phyloP scores from a whole-genome alignment of 768 basidiomycete genomes.

The Boletus barrowsii region DNA sequence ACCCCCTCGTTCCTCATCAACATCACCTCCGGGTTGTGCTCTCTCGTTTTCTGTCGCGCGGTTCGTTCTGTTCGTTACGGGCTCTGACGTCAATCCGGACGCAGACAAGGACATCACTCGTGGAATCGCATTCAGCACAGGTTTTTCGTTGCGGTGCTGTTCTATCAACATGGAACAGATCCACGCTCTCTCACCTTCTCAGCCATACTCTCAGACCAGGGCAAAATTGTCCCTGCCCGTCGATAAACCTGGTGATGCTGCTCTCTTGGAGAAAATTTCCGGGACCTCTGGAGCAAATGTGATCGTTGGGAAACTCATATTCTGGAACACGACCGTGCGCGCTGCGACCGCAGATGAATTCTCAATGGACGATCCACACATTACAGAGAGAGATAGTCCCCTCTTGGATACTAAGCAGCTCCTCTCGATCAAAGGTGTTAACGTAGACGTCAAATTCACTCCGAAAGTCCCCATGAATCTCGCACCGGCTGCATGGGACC shows the following conservation, averaged over 20 bases:
- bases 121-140: conserved; percentile 60
- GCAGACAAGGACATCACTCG: conserved; percentile 64
- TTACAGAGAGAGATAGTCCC: conserved; percentile 52
- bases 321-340: conserved; percentile 52
- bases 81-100: conserved; percentile 76
- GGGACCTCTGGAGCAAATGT: conserved; percentile 34
- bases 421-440: conserved; percentile 38
- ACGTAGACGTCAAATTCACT: conserved; percentile 28
- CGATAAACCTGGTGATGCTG: conserved; percentile 47
- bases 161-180: conserved; percentile 34
- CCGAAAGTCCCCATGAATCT: conserved; percentile 1
- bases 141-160: conserved; percentile 54
- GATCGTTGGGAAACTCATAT: conserved; percentile 41
- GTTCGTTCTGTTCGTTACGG: conserved; percentile 66
- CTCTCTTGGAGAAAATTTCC: conserved; percentile 39
- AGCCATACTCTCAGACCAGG: conserved; percentile 42
- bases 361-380: conserved; percentile 63
- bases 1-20: conserved; percentile 27
- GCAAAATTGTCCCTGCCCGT: conserved; percentile 52
- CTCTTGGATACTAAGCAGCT: conserved; percentile 40
- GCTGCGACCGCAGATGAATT: conserved; percentile 64
- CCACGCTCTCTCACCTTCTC: conserved; percentile 16
- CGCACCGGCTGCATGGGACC: conserved; percentile 33
- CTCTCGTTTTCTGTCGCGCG: conserved; percentile 57
- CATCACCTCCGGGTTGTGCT: conserved; percentile 54